These are phyloP conservation scores for Aspergillus kassunensis DNA, from an alignment of 495 filamentous ascomycete genomes.

Conservation along the genomic window DNA sequence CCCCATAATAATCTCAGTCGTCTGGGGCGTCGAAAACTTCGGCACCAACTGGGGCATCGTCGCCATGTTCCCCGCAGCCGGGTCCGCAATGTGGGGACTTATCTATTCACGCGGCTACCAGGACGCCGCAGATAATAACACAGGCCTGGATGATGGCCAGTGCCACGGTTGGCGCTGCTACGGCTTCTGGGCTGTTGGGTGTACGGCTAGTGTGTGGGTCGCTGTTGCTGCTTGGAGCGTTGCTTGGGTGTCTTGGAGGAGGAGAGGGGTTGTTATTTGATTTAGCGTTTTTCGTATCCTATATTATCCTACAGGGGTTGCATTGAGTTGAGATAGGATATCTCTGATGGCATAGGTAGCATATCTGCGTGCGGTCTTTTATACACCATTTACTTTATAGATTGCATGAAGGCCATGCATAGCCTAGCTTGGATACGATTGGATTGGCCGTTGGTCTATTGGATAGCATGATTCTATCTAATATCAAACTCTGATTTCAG, in stretches of 20 bases:
- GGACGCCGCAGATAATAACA: conserved; percentile 42
- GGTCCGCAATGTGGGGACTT: conserved; percentile 80
- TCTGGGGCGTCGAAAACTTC: conserved; percentile 98
- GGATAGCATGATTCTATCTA: no score
- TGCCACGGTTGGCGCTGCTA: conserved; percentile 77
- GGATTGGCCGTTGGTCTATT: no score
- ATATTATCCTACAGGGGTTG: no score
- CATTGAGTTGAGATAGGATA: no score
- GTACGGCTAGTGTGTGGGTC: conserved; percentile 64
- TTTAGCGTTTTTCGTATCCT: no score
- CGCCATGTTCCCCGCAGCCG: conserved; percentile 80
- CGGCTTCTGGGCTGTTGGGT: conserved; percentile 77
- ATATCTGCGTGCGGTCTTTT: no score
- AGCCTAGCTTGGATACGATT: no score
- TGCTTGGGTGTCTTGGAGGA: conserved; percentile 87
- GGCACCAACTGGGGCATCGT: conserved; percentile 98
- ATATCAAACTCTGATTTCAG: no score
- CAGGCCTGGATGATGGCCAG: conserved; percentile 31
- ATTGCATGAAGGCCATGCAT: no score
- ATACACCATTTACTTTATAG: no score
- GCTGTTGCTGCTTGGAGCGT: conserved; percentile 68
- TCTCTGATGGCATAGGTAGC: no score
- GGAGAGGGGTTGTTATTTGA: conserved; percentile 73
- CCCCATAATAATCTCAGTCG: conserved; percentile 87
- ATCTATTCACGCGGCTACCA: conserved; percentile 83